Percentiles rank a stretch among this genome's conserved stretches.
Evolutionary conservation across 352 stramenopile genomes (phyloP).

Genomic region (Globisporangium nagaii): DNA sequence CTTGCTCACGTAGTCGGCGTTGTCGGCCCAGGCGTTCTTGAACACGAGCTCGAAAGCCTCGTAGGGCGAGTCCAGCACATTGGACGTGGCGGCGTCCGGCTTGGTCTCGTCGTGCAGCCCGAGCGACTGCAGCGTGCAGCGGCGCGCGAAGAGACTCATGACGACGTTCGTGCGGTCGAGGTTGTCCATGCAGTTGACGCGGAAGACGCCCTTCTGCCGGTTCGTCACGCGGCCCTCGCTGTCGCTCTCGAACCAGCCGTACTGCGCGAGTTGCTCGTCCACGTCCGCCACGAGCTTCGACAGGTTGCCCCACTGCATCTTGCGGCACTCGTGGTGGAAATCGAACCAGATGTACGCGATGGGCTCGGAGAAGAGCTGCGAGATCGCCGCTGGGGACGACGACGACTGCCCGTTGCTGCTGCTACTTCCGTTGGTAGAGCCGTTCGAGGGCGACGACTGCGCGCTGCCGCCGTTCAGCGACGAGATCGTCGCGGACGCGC

Average conservation of each 20-base stretch:
- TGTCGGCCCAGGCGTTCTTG: conserved; percentile 92
- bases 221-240: conserved; percentile 42
- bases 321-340: conserved; percentile 95
- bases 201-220: conserved; percentile 90
- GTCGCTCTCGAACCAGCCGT: conserved; percentile 69
- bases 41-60: conserved; percentile 65
- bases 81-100: conserved; percentile 11
- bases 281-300: conserved; percentile 84
- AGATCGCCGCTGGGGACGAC: conserved; percentile 11
- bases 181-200: conserved; percentile 98
- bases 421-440: conserved; percentile 3
- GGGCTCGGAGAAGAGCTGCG: conserved; percentile 46
- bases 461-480: conserved; percentile 1
- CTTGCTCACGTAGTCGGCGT: conserved; percentile 91
- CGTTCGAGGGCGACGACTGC: conserved; percentile 16
- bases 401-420: conserved; percentile 1
- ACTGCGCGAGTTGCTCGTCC: conserved; percentile 51
- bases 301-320: conserved; percentile 92
- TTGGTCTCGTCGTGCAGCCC: conserved; percentile 25
- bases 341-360: conserved; percentile 95
- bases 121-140: conserved; percentile 77
- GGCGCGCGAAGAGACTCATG: conserved; percentile 91
- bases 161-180: conserved; percentile 97
- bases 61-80: conserved; percentile 53
- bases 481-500: too few relatives aligned